phyloP scores from a whole-genome alignment of 495 filamentous ascomycete genomes.

The Neurospora sp. region DNA sequence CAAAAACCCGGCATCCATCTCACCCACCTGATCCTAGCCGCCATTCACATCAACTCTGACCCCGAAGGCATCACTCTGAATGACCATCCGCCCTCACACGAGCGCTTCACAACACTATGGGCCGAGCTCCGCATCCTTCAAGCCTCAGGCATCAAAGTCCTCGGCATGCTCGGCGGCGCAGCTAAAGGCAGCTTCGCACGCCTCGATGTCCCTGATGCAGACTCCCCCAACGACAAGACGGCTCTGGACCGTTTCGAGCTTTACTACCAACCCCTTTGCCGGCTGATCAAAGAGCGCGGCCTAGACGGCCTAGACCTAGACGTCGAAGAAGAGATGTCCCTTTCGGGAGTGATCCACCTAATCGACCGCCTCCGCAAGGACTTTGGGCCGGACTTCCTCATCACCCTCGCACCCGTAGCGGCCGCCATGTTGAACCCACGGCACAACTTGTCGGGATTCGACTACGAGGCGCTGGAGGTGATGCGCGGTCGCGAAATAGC shows the following conservation, averaged over 20 bases:
- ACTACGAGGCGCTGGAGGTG: constrained; percentile 60
- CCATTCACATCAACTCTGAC: constrained; percentile 68
- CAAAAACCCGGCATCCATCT: constrained; percentile 41
- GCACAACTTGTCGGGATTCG: constrained; percentile 61
- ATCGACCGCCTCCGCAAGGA: constrained; percentile 68
- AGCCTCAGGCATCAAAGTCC: constrained; percentile 55
- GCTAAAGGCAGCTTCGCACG: constrained; percentile 55
- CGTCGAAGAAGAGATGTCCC: constrained; percentile 70
- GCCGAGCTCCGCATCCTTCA: constrained; percentile 59
- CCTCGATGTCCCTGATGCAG: constrained; percentile 44
- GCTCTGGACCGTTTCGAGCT: constrained; percentile 44
- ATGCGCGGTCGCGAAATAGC: constrained; percentile 54
- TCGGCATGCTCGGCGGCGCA: constrained; percentile 80
- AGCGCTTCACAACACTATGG: constrained; percentile 54
- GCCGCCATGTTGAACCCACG: constrained; percentile 49
- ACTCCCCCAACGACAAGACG: background rate
- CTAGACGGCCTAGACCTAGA: constrained; percentile 77
- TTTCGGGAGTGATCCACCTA: constrained; percentile 58
- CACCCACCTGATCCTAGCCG: constrained; percentile 70
- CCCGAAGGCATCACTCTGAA: constrained; percentile 58
- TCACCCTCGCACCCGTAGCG: constrained; percentile 74
- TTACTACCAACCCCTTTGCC: constrained; percentile 56
- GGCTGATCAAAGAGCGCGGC: constrained; percentile 46
- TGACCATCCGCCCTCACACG: constrained; percentile 53
- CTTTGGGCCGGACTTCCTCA: constrained; percentile 59